Evolutionary conservation across 2,329 filamentous ascomycete genomes (phyloP), one percentile per base, ranked within the genome.

Genomic region (Claviceps purpurea): DNA sequence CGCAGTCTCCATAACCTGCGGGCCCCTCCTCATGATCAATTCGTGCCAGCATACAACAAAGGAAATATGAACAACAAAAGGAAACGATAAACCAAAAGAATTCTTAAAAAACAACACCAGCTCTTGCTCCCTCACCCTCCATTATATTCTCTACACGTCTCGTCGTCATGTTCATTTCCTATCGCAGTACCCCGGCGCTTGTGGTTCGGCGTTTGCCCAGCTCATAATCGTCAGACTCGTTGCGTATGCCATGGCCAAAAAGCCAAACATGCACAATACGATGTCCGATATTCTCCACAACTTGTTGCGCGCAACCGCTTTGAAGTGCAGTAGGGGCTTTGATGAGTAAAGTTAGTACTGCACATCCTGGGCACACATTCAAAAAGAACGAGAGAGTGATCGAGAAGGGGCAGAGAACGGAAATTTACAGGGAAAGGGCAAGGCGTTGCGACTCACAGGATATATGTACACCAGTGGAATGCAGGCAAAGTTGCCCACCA

Each of bases 381-480:
- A 22, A 39, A 44, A 37, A 20, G 48, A 26, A 50, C 51, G 22
- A 34, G 30, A 34, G 30, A 34, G 30, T 34, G 10, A 34, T 34
- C 8, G 26, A 14, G 26, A 6, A 24, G 40, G 8, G 38, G 3
- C 3, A 20, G 18, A 22, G 1, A 42, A 20, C 3, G 40, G 4
- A 22, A 13, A 42, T 18, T 41, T 41, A 2, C 26, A 26, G 26
- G 6, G 3, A 34, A 34, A 34, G 30, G 8, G 30, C 30, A n/a
- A 38, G 37, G 20, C 1, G 13, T 6, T 26, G 40, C 18, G 24
- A 81, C 88, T 77, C 77, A 96, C 90, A 58, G 93, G 94, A 65
- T 98, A 98, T 51, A 98, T 94, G 64, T 94, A 97, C 56, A 97
- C 93, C 53, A 98, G 73, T 45, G 93, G 93, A 60, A 98, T 93